Conservation (phyloP, 2,329 filamentous ascomycete species). For the Lasiodiplodia gonubiensis region DNA sequence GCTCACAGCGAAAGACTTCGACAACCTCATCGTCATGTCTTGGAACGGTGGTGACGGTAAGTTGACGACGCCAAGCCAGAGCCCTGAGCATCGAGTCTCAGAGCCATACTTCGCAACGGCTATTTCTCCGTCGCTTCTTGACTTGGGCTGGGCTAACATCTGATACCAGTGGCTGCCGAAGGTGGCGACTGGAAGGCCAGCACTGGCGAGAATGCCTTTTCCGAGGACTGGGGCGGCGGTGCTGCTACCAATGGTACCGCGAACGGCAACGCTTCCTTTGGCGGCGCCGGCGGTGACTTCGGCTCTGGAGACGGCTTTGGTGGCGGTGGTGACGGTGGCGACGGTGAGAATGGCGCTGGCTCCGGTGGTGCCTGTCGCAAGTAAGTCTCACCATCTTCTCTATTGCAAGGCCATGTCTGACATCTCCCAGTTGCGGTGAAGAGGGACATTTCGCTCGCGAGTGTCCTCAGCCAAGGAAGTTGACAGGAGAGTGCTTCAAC, state of each 20-base stretch:
- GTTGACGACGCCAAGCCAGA: not conserved
- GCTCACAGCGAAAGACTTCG: not conserved
- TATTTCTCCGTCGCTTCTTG: not conserved
- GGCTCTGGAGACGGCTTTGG: conserved; percentile 12
- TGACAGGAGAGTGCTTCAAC: conserved; percentile 62
- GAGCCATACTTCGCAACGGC: not conserved
- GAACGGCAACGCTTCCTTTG: conserved; percentile 14
- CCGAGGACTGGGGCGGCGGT: not conserved
- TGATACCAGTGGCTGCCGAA: not conserved
- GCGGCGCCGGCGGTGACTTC: conserved; percentile 13
- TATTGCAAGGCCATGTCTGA: conserved; percentile 35
- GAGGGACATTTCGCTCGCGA: conserved; percentile 56
- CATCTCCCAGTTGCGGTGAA: conserved; percentile 47
- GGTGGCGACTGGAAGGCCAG: not conserved
- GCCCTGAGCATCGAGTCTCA: not conserved
- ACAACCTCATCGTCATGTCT: not conserved
- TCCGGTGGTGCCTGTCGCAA: conserved; percentile 27
- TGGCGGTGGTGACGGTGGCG: conserved; percentile 1
- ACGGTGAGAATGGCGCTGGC: not conserved
- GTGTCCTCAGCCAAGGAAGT: conserved; percentile 51
- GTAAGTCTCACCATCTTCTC: conserved; percentile 8
- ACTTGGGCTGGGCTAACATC: conserved; percentile 7
- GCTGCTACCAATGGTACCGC: not conserved
- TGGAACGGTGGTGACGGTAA: conserved; percentile 19
- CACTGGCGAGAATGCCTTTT: not conserved